phyloP scores from a whole-genome alignment of 306 rosid genomes.

The Corylus americana region DNA sequence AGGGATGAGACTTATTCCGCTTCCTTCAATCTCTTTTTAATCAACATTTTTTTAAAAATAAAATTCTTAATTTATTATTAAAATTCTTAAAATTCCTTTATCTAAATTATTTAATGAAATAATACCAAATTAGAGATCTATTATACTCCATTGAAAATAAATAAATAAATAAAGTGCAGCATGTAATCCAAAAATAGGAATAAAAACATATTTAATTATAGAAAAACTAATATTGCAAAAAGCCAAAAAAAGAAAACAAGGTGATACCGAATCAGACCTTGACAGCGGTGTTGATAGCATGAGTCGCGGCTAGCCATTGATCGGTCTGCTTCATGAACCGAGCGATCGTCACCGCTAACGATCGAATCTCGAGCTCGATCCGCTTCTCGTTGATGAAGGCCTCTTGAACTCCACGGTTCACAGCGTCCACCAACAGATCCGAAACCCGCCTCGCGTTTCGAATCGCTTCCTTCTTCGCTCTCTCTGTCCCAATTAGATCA shows the following conservation, averaged over 20 bases:
- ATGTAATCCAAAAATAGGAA: neutral
- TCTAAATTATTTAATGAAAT: too few species aligned
- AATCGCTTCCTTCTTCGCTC: slow-evolving; percentile 71
- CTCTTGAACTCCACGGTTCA: slow-evolving; percentile 76
- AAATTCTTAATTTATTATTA: too few species aligned
- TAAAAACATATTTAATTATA: neutral
- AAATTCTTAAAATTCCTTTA: too few species aligned
- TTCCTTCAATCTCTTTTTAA: too few species aligned
- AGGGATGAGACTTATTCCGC: too few species aligned
- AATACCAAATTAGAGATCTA: too few species aligned
- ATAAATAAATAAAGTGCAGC: too few species aligned
- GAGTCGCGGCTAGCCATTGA: slow-evolving; percentile 85
- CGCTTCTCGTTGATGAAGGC: slow-evolving; percentile 73
- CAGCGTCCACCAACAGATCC: slow-evolving; percentile 77
- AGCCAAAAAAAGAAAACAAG: neutral
- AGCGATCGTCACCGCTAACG: slow-evolving; percentile 51
- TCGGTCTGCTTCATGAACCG: slow-evolving; percentile 82
- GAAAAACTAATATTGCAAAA: neutral
- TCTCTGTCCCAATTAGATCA: slow-evolving; percentile 38
- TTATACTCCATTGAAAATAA: too few species aligned
- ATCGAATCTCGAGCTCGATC: slow-evolving; percentile 78
- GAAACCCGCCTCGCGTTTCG: slow-evolving; percentile 57
- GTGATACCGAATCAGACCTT: slow-evolving; percentile 44
- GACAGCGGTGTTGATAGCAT: slow-evolving; percentile 69
- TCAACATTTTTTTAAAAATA: too few species aligned